Evolutionary conservation across 1,139 yeast species (phyloP).

Genomic region (Candida mesenterica): DNA sequence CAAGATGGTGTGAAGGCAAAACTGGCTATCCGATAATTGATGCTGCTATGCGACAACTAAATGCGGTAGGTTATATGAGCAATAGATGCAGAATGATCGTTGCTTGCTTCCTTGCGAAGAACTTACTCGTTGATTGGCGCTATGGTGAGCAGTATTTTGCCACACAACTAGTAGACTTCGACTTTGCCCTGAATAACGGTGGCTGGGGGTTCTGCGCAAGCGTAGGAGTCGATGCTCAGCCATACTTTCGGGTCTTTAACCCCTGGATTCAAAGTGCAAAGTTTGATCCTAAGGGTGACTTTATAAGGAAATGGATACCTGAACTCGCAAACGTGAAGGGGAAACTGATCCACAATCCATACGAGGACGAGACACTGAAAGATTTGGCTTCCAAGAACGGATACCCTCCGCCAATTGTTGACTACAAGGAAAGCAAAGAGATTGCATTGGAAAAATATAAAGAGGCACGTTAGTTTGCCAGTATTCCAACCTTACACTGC

Average conservation of each 20-base stretch:
- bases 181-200: conserved; percentile 52
- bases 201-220: conserved; percentile 60
- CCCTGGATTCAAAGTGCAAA: conserved; percentile 51
- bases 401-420: conserved; percentile 44
- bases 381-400: conserved; percentile 21
- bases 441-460: conserved; percentile 37
- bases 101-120: conserved; percentile 52
- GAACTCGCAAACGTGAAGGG: conserved; percentile 37
- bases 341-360: conserved; percentile 38
- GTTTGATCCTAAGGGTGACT: conserved; percentile 47
- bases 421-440: conserved; percentile 35
- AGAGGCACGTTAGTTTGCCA: conserved; percentile 25
- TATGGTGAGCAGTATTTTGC: conserved; percentile 53
- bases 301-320: conserved; percentile 50
- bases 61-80: conserved; percentile 51
- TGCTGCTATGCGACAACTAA: conserved; percentile 54
- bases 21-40: conserved; percentile 59
- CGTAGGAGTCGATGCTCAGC: conserved; percentile 54
- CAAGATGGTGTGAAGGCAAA: conserved; percentile 49
- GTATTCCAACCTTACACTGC: too few species aligned
- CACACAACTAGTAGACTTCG: conserved; percentile 49
- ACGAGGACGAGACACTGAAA: conserved; percentile 16
- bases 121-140: conserved; percentile 54
- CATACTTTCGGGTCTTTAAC: conserved; percentile 55
- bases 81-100: conserved; percentile 55